Evolutionary conservation across 1,284 basidiomycete species (phyloP).

Genomic region (Erythrobasidium hasegawianum): DNA sequence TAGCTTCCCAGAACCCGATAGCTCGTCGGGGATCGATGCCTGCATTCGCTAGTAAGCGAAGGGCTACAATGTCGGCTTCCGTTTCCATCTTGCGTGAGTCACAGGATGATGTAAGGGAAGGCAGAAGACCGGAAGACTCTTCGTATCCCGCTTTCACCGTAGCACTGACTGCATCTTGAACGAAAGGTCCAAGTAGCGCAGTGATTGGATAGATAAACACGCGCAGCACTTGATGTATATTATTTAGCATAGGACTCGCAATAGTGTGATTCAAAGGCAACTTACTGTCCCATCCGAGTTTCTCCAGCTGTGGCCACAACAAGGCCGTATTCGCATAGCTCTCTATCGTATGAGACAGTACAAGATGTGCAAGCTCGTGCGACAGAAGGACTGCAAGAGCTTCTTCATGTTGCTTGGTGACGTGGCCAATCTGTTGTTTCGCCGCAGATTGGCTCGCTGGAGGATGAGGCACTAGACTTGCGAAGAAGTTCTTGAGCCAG

Average conservation of each 20-base stretch:
- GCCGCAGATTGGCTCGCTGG: not conserved
- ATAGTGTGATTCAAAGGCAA: not conserved
- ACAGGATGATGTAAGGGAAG: constrained; percentile 29
- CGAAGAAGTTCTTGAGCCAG: constrained; percentile 29
- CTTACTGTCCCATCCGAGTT: constrained; percentile 41
- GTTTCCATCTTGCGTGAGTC: constrained; percentile 29
- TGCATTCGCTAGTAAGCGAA: constrained; percentile 40
- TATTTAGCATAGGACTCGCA: not conserved
- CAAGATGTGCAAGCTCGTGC: constrained; percentile 44
- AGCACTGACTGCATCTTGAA: constrained; percentile 42
- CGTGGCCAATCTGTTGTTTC: not conserved
- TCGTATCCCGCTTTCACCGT: constrained; percentile 35
- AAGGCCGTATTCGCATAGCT: constrained; percentile 41
- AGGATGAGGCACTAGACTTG: constrained; percentile 7
- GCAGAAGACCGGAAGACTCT: constrained; percentile 41
- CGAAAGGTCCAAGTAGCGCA: constrained; percentile 43
- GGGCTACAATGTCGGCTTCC: constrained; percentile 25
- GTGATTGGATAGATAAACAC: constrained; percentile 44
- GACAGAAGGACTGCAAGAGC: constrained; percentile 42
- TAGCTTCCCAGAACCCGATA: constrained; percentile 42
- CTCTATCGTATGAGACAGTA: constrained; percentile 44
- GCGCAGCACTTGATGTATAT: constrained; percentile 37
- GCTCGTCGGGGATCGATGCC: constrained; percentile 43
- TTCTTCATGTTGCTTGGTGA: constrained; percentile 39
- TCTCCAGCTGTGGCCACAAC: constrained; percentile 40